These are phyloP conservation scores for Globisporangium okanoganense DNA, from an alignment of 352 stramenopile species.

Conservation along the genomic window DNA sequence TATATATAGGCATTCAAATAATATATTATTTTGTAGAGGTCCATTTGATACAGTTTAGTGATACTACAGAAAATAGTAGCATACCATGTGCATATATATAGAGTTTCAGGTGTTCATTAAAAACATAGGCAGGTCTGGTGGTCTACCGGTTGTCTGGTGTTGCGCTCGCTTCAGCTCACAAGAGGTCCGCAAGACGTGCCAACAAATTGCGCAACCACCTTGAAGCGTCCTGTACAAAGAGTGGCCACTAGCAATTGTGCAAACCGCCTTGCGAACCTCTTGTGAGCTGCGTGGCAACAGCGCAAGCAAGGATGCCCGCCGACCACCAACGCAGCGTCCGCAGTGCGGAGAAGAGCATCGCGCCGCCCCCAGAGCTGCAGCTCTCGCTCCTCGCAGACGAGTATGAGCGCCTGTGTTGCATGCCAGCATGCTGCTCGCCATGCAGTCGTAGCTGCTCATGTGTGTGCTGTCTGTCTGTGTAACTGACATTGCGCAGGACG, in stretches of 20 bases:
- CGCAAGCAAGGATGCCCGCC: not conserved
- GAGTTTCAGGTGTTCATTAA: not conserved
- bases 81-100: not conserved
- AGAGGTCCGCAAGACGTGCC: not conserved
- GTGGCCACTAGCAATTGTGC: not conserved
- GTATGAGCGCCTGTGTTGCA: slow-evolving; percentile 16
- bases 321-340: not conserved
- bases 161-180: not conserved
- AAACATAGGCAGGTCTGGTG: not conserved
- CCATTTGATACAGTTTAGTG: not conserved
- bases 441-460: not conserved
- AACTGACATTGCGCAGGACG: slow-evolving; percentile 25
- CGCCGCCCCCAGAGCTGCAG: slow-evolving; percentile 24
- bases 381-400: slow-evolving; percentile 48
- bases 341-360: not conserved
- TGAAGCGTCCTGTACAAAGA: not conserved
- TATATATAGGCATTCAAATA: too few species aligned
- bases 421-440: not conserved
- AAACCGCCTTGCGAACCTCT: too few species aligned
- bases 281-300: not conserved
- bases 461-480: not conserved
- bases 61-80: not conserved
- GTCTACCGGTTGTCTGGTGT: slow-evolving; percentile 3
- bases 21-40: not conserved
- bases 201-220: slow-evolving; percentile 1